Base-by-base conservation (phyloP, 768 basidiomycete species). In the Podaxis rugospora region DNA sequence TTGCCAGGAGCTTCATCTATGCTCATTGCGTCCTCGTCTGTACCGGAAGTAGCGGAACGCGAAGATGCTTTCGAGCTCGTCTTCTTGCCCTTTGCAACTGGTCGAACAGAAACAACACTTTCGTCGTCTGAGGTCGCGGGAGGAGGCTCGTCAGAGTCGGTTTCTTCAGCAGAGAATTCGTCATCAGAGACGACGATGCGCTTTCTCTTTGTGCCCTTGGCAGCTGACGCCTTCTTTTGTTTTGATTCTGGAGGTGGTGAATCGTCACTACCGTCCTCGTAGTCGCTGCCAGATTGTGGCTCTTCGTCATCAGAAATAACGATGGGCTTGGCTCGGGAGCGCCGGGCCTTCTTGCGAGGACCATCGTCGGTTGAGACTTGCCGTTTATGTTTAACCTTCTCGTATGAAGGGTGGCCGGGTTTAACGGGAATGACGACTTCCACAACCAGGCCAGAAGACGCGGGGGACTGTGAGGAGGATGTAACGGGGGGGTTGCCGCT, bases 391-490 rank as follows among this genome's bases (percentile, higher is more conserved):
- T 68, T 64, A 23, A 67, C 66, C 42, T 64, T 66, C 18, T 59
- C 14, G 25, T 61, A 61, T n/a, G 59, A 46, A 21, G 63, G 44
- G 51, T 68, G 58, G 42, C 67, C 60, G 60, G 52, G 60, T 68
- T 69, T 52, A 69, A 69, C 66, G 3, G 75, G 73, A 39, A 90
- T 81, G 16, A 88, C 80, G 6, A 89, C 88, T 66, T 89, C 87
- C 36, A 84, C 73, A 9, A 73, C 74, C 51, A 77, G 67, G 21
- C 82, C 80, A n/a, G 74, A 72, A 25, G 74, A 74, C 14, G 69
- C 66, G 16, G 44, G n/a, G 36, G 51, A 4, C 6, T 13, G 28
- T 28, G 54, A 51, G 59, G 23, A 57, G 32, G 35, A 52, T 51
- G 55, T 50, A 47, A n/a, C 51, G 21, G 23, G 25, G 16, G 49